Percentiles rank a stretch among this genome's conserved stretches.
Conservation (phyloP, 192 early-diverging fungal species). For the Kappamyces sp. region DNA sequence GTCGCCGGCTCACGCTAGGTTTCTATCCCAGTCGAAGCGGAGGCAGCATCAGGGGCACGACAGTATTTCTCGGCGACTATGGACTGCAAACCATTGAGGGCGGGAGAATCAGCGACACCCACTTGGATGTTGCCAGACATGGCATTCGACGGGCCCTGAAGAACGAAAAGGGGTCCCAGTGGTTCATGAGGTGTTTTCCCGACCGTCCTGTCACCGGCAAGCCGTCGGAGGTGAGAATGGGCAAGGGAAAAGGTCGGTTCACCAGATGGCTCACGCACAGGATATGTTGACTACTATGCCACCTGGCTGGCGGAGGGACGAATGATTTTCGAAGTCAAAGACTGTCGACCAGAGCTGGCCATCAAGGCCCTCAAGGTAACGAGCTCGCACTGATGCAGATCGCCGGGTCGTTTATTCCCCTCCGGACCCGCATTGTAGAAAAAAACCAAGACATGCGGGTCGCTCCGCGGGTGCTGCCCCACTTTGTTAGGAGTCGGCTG, state of each 20-base stretch:
- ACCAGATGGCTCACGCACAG: conserved; percentile 12
- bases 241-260: conserved; percentile 87
- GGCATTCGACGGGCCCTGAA: conserved; percentile 77
- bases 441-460: conserved; percentile 11
- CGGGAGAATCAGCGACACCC: conserved; percentile 70
- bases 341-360: conserved; percentile 75
- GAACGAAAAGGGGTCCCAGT: conserved; percentile 74
- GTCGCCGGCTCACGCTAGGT: too few species aligned
- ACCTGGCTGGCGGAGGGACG: conserved; percentile 82
- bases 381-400: background rate
- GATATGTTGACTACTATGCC: conserved; percentile 80
- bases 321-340: conserved; percentile 84
- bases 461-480: conserved; percentile 30
- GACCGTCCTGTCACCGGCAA: conserved; percentile 90
- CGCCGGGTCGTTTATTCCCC: conserved; percentile 57
- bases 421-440: conserved; percentile 62
- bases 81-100: conserved; percentile 87
- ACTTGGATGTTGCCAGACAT: conserved; percentile 71
- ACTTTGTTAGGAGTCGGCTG: conserved; percentile 20
- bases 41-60: conserved; percentile 81
- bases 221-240: conserved; percentile 91
- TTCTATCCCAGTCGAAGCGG: conserved; percentile 74
- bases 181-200: conserved; percentile 83
- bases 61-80: conserved; percentile 82
- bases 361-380: conserved; percentile 64